Conservation (phyloP, 306 rosid genomes). For the Canavalia ensiformis region DNA sequence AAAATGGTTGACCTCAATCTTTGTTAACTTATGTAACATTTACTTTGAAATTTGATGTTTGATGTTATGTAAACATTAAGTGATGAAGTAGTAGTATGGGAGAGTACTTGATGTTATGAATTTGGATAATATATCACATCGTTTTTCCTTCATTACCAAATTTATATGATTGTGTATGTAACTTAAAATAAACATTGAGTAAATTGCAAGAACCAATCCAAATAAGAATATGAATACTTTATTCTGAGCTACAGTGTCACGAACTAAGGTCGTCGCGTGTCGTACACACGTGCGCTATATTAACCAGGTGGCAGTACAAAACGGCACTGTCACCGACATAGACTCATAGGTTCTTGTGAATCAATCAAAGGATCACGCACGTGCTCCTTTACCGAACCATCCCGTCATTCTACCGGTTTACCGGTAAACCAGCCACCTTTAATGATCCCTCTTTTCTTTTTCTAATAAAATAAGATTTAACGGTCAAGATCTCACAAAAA, state of each 20-base stretch:
- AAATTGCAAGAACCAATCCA: neutral
- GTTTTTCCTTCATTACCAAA: neutral
- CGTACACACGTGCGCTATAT: conserved; percentile 52
- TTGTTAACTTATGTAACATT: neutral
- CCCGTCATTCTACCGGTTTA: conserved; percentile 57
- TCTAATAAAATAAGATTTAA: conserved; percentile 27
- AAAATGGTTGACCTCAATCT: neutral
- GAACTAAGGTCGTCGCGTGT: conserved; percentile 46
- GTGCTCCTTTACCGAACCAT: conserved; percentile 66
- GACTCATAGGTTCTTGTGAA: neutral
- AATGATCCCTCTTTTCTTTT: conserved; percentile 6
- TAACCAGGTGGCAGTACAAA: conserved; percentile 37
- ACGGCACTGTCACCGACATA: conserved; percentile 50
- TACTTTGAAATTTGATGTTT: neutral
- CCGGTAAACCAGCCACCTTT: conserved; percentile 54
- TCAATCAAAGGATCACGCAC: conserved; percentile 54
- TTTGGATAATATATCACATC: neutral
- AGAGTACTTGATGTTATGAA: neutral
- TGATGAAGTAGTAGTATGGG: too few relatives aligned
- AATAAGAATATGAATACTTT: neutral
- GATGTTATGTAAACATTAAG: too few relatives aligned
- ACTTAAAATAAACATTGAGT: neutral
- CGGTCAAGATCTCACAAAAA: conserved; percentile 59
- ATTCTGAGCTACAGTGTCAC: neutral
- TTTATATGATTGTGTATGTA: conserved; percentile 17